Conservation (phyloP, 2,329 filamentous ascomycete species). For the Cadophora sp. region DNA sequence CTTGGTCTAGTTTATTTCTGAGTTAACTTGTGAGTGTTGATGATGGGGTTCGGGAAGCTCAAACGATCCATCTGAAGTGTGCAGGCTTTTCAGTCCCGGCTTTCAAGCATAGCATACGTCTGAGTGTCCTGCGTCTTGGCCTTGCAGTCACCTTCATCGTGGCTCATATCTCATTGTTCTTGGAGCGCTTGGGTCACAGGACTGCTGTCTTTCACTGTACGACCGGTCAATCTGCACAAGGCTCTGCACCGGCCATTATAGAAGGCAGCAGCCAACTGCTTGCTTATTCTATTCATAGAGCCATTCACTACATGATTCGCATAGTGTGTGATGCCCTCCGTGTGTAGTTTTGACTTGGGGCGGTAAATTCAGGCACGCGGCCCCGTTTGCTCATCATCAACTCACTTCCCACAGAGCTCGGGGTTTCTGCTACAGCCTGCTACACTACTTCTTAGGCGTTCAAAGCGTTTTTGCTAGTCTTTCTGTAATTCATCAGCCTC, state of each 20-base stretch:
- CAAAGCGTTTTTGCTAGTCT: neutral
- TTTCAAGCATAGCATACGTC: neutral
- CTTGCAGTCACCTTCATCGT: neutral
- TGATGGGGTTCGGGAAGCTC: neutral
- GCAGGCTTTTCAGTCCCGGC: neutral
- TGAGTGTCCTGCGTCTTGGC: neutral
- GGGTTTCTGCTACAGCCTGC: neutral
- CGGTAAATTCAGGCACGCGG: no score
- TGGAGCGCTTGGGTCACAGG: neutral
- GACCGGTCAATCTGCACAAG: neutral
- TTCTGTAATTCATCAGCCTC: neutral
- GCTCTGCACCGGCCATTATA: neutral
- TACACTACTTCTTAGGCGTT: neutral
- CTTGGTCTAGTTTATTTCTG: neutral
- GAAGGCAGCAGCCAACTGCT: neutral
- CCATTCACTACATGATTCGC: slow-evolving; percentile 7
- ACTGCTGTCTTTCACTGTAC: no score
- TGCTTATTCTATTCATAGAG: neutral
- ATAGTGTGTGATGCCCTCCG: neutral
- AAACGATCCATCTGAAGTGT: neutral
- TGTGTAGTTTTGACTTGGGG: neutral
- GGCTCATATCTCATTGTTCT: neutral
- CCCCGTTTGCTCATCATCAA: neutral
- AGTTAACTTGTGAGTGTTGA: neutral
- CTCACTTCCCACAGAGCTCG: neutral